Evolutionary conservation across 352 stramenopile species (phyloP), one percentile per base, ranked within the genome.

Genomic region (Globisporangium cylindrosporum): DNA sequence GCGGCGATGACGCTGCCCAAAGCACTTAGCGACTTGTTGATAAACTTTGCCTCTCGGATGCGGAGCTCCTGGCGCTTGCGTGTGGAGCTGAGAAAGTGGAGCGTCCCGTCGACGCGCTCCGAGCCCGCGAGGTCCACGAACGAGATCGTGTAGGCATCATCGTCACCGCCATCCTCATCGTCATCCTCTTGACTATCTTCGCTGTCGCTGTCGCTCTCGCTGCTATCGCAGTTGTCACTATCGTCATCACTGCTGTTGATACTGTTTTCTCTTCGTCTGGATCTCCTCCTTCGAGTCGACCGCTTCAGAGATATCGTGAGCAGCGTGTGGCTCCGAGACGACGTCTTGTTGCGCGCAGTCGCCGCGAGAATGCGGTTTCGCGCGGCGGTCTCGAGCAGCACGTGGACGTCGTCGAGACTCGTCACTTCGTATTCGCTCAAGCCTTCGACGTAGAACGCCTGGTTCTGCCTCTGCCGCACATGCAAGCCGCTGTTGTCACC

Each of bases 11-110:
- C 84, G 48, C 77, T 81, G n/a, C 84, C 84, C 18, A 93, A 58
- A 2, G 84, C 82, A 49, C 78, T 89, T 1, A 93, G 69, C 5
- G 84, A 93, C 9, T 78, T 77, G 61, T 91, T 93, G 67, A 93
- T 93, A 63, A 90, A 90, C 64, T 93, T 93, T 41, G 84, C 82
- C 69, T 93, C 84, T 25, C 82, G 80, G 49, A 93, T 86, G 3
- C 84, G 82, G 4, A 88, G 77, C 61, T 91, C 79, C 60, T 87
- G 78, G 9, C 73, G 74, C 22, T 76, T 73, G 6, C 82, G 77
- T 5, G 77, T 87, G 10, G 84, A 71, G 54, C 78, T 72, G 32
- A 85, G 71, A 36, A 88, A 88, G 66, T 88, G 75, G 10, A 87
- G 69, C 0, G 80, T 62, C 3, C 80, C 78, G 38, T 90, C 76